Conservation (phyloP, 2,329 filamentous ascomycete genomes). For the Fusarium dimerum region DNA sequence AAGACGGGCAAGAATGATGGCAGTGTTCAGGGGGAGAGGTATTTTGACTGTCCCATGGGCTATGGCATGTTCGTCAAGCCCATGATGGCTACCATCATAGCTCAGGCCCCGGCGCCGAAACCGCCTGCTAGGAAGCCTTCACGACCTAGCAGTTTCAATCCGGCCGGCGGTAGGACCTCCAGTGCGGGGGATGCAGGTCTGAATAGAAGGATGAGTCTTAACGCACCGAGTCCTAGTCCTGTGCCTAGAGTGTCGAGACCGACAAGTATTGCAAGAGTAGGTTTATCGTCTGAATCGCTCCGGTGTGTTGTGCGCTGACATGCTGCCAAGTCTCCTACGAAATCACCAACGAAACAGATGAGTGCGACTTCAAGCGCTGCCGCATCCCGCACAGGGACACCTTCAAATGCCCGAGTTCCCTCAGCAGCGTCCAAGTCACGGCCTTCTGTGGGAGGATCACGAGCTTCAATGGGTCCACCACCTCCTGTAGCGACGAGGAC, state of each 20-base stretch:
- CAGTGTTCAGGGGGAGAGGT: conserved; percentile 81
- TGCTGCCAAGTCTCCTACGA: conserved; percentile 66
- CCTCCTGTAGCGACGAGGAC: conserved; percentile 47
- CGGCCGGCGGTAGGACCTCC: conserved; percentile 40
- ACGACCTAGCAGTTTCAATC: conserved; percentile 53
- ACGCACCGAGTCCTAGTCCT: conserved; percentile 73
- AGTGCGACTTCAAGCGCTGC: conserved; percentile 56
- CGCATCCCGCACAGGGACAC: conserved; percentile 65
- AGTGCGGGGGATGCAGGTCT: conserved; percentile 53
- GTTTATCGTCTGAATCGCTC: conserved; percentile 25
- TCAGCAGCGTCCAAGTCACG: conserved; percentile 53
- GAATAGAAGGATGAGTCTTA: conserved; percentile 67
- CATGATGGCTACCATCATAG: conserved; percentile 62
- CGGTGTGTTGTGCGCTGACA: conserved; percentile 16
- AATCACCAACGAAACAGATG: conserved; percentile 77
- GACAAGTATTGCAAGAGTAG: conserved; percentile 58
- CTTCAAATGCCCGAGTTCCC: conserved; percentile 54
- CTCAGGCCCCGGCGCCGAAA: conserved; percentile 45
- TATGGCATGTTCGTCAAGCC: conserved; percentile 84
- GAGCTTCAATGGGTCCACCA: conserved; percentile 70
- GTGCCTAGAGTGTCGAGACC: conserved; percentile 57
- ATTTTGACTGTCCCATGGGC: conserved; percentile 81
- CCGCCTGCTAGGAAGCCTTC: conserved; percentile 41
- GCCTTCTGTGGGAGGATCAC: conserved; percentile 52
- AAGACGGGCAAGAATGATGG: conserved; percentile 91